Evolutionary conservation across 1,284 basidiomycete species (phyloP).

Genomic region (Ganoderma multipileum): DNA sequence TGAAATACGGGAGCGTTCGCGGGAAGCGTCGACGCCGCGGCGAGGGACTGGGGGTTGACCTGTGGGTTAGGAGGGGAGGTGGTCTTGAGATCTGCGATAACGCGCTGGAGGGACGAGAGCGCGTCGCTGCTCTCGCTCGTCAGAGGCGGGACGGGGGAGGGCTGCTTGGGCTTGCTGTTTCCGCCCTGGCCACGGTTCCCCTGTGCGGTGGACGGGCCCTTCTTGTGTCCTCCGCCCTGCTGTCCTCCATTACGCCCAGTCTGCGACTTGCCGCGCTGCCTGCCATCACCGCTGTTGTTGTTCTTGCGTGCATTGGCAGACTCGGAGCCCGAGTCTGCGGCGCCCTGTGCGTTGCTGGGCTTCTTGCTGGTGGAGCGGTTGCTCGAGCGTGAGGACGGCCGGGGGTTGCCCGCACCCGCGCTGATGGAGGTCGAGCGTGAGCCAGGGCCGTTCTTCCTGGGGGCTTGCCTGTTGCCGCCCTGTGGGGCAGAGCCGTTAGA

Average conservation of each 20-base stretch:
- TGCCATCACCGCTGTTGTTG: constrained; percentile 49
- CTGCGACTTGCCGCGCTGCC: constrained; percentile 64
- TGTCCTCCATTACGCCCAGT: constrained; percentile 37
- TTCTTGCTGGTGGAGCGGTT: constrained; percentile 57
- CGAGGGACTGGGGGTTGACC: constrained; percentile 46
- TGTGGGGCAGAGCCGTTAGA: constrained; percentile 34
- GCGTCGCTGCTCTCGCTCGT: constrained; percentile 70
- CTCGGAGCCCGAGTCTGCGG: constrained; percentile 72
- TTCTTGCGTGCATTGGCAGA: constrained; percentile 63
- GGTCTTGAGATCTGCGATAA: constrained; percentile 85
- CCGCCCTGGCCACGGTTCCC: constrained; percentile 43
- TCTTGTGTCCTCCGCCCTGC: constrained; percentile 61
- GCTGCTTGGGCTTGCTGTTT: constrained; percentile 47
- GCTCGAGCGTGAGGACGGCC: constrained; percentile 68
- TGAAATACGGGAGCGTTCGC: constrained; percentile 75
- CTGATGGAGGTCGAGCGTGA: constrained; percentile 61
- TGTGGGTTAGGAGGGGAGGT: constrained; percentile 62
- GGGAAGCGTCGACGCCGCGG: constrained; percentile 59
- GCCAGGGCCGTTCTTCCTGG: constrained; percentile 55
- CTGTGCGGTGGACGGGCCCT: constrained; percentile 60
- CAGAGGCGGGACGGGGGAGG: constrained; percentile 50
- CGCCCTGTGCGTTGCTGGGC: constrained; percentile 45
- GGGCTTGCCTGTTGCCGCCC: constrained; percentile 51
- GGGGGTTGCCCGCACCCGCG: constrained; percentile 50
- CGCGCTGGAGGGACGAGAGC: constrained; percentile 79